Conservation (phyloP, 495 filamentous ascomycete genomes). For the Aspergillus carlsbadensis region DNA sequence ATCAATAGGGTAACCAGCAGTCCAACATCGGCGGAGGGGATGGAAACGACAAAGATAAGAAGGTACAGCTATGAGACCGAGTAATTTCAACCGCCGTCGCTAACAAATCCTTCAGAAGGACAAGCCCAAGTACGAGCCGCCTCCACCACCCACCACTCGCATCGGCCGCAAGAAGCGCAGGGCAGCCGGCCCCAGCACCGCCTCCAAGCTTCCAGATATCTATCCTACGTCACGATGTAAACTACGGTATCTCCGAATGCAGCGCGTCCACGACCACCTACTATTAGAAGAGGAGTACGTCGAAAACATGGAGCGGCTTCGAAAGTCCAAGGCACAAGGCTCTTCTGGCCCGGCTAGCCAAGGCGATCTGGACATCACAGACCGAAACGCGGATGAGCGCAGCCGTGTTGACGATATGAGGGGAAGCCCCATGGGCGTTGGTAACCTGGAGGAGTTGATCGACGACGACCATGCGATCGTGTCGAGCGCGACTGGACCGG, state of each 20-base stretch:
- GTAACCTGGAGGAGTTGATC: slow-evolving; percentile 97
- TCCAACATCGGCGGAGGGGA: slow-evolving; percentile 81
- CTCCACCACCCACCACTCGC: slow-evolving; percentile 93
- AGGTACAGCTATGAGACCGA: slow-evolving; percentile 54
- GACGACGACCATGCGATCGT: slow-evolving; percentile 99
- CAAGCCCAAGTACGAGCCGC: slow-evolving; percentile 98
- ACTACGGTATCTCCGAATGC: slow-evolving; percentile 94
- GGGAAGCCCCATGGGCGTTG: slow-evolving; percentile 97
- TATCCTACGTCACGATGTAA: slow-evolving; percentile 97
- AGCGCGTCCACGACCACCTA: slow-evolving; percentile 95
- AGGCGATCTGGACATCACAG: slow-evolving; percentile 44
- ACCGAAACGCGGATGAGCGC: slow-evolving; percentile 91
- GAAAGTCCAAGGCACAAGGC: slow-evolving; percentile 86
- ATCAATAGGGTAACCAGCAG: slow-evolving; percentile 66
- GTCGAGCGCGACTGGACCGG: slow-evolving; percentile 92
- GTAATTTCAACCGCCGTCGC: not conserved
- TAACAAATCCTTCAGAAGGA: slow-evolving; percentile 66
- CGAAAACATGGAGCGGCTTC: slow-evolving; percentile 93
- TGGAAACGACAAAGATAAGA: slow-evolving; percentile 89
- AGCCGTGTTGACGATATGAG: slow-evolving; percentile 98
- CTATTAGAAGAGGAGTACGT: slow-evolving; percentile 98
- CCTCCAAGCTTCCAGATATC: slow-evolving; percentile 89
- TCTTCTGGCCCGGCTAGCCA: slow-evolving; percentile 52
- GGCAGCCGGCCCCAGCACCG: slow-evolving; percentile 85
- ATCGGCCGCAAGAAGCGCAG: slow-evolving; percentile 98